Percentiles rank a stretch among this genome's conserved stretches.
phyloP scores from a whole-genome alignment of 148 eudicot species.

The Fallopia convolvulus region DNA sequence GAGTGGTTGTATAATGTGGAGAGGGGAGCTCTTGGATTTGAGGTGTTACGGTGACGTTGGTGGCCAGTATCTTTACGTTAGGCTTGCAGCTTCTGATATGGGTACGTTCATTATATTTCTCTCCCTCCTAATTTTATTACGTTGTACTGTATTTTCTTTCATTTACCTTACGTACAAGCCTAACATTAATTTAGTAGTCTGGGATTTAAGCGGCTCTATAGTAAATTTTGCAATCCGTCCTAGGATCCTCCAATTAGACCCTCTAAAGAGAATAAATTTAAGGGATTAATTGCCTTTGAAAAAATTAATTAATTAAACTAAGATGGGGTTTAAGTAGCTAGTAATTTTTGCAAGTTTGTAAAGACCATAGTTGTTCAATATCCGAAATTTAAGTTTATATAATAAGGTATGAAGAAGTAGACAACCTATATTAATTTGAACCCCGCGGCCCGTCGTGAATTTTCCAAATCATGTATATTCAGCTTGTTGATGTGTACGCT shows the following conservation, averaged over 20 bases:
- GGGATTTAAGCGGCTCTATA: neutral
- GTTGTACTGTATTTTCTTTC: neutral
- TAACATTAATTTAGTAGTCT: no score
- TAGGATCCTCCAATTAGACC: no score
- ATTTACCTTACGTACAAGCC: neutral
- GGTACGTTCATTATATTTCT: constrained; percentile 27
- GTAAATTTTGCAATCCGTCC: no score
- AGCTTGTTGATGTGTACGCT: neutral
- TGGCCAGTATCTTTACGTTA: constrained; percentile 40
- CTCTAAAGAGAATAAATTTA: no score
- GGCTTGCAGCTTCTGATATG: constrained; percentile 29
- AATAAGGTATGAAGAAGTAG: neutral
- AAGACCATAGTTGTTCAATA: no score
- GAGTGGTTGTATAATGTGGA: constrained; percentile 45
- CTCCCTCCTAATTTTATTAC: neutral
- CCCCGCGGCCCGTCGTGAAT: neutral
- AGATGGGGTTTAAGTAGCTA: no score
- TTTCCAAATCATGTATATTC: neutral
- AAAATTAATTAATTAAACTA: no score
- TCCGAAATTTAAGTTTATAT: no score
- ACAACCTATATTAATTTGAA: neutral
- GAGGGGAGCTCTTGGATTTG: constrained; percentile 33
- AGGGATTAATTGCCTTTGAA: no score
- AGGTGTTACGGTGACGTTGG: constrained; percentile 33
- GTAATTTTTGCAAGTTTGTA: no score